Evolutionary conservation across 176 grass and related monocot species (phyloP), one percentile per base, ranked within the genome.

Genomic region (Areca catechu): DNA sequence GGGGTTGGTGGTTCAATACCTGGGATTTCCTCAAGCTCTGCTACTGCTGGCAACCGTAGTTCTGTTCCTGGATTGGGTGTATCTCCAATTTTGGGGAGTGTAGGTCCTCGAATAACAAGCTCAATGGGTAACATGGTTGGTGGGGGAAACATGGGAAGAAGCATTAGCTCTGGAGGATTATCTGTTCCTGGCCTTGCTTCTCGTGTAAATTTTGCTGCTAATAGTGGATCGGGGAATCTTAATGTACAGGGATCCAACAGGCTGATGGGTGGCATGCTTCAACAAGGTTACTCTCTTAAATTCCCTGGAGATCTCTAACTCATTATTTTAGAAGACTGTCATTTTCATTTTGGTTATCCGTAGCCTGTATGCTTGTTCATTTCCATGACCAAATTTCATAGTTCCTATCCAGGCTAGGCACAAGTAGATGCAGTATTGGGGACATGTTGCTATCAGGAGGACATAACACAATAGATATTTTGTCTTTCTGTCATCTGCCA

Each of bases 81-180:
- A 37, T 87, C 82, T 75, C 71, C 81, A 64, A 75, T 76, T 67
- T 84, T 97, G 68, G 87, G 87, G 64, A 97, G 80, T 70, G 70
- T 85, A 27, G 84, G 86, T 43, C 73, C 78, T 25, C 75, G 87
- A 65, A 82, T 98, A 59, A 78, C 81, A 72, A 77, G 67, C 58
- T 77, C 86, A 22, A 71, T 78, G 24, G 83, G 77, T 62, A 97
- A 91, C 70, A 88, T 97, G 56, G 76, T 91, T 66, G 87, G n/a
- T n/a, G n/a, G n/a, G n/a, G 64, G 72, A 64, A 89, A 68, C 63
- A 80, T 91, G 57, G 93, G 93, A 88, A 37, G 34, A 37, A 37
- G 34, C 34, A 37, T 60, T 19, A 60, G 17, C 25, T 60, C 57
- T 17, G 57, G 17, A 28, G 57, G 57, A 12, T 21, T 55, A 55